These are phyloP conservation scores for Paracoccidioides brasiliensis DNA, from an alignment of 2,329 filamentous ascomycete genomes.

Conservation along the genomic window DNA sequence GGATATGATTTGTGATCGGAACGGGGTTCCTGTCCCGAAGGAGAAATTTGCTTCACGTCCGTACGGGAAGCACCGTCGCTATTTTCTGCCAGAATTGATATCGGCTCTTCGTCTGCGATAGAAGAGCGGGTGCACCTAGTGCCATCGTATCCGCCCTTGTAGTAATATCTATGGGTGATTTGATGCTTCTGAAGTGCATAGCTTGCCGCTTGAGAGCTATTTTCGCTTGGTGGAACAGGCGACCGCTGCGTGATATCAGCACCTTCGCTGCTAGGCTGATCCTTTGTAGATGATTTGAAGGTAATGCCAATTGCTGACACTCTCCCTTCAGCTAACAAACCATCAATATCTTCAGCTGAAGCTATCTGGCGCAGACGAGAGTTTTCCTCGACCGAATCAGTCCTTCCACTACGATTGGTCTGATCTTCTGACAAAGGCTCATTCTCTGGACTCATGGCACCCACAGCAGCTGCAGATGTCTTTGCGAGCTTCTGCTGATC, in stretches of 20 bases:
- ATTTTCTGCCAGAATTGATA: neutral
- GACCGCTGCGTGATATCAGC: neutral
- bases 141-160: neutral
- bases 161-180: neutral
- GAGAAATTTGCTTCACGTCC: neutral
- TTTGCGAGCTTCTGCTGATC: neutral
- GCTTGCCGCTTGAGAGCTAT: slow-evolving; percentile 6
- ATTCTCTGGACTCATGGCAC: neutral
- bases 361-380: neutral
- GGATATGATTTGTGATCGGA: slow-evolving; percentile 9
- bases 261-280: neutral
- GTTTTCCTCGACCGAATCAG: neutral
- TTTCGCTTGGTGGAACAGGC: slow-evolving; percentile 9
- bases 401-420: neutral
- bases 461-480: neutral
- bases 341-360: slow-evolving; percentile 11
- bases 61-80: neutral
- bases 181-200: neutral
- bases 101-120: neutral
- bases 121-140: neutral
- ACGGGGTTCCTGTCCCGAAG: neutral
- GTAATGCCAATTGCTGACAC: slow-evolving; percentile 8
- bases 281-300: neutral
- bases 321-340: slow-evolving; percentile 11
- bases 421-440: neutral